These are phyloP conservation scores for Neurospora sp. DNA, from an alignment of 495 filamentous ascomycete genomes.

Conservation along the genomic window DNA sequence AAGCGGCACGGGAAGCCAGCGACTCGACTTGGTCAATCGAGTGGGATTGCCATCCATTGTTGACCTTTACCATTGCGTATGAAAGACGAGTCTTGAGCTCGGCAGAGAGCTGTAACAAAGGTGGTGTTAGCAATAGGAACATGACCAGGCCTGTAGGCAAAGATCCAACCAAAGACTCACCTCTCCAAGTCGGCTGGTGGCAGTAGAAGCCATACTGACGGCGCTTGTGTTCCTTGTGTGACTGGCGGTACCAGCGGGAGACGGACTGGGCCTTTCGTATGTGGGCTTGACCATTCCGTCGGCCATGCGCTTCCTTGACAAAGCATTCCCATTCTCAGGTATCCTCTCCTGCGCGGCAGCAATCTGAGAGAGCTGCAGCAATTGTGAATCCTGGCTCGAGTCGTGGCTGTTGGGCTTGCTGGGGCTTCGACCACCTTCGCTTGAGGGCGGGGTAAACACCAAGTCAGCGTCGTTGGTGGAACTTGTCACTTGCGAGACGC, in stretches of 20 bases:
- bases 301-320: conserved; percentile 51
- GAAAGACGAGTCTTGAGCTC: conserved; percentile 71
- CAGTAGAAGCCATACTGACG: conserved; percentile 42
- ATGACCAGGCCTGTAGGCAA: no score
- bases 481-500: conserved; percentile 33
- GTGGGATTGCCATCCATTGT: conserved; percentile 70
- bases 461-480: conserved; percentile 32
- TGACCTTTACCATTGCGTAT: conserved; percentile 84
- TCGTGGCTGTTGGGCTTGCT: conserved; percentile 21
- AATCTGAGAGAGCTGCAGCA: conserved; percentile 43
- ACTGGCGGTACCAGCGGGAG: conserved; percentile 28
- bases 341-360: conserved; percentile 42
- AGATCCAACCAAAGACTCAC: conserved; percentile 29
- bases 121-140: conserved; percentile 12
- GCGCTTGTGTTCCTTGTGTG: conserved; percentile 64
- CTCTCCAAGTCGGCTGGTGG: conserved; percentile 62
- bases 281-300: conserved; percentile 51
- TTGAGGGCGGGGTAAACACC: conserved; percentile 37
- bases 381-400: conserved; percentile 39
- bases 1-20: conserved; percentile 50
- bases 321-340: conserved; percentile 20
- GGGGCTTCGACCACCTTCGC: conserved; percentile 32
- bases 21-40: conserved; percentile 61
- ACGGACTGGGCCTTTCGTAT: conserved; percentile 26
- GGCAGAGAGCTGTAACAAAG: conserved; percentile 50